A percentile compares a stretch with the other conserved stretches of the same genome.
Conservation (phyloP, 768 basidiomycete genomes). For the Lyophyllum semitale region DNA sequence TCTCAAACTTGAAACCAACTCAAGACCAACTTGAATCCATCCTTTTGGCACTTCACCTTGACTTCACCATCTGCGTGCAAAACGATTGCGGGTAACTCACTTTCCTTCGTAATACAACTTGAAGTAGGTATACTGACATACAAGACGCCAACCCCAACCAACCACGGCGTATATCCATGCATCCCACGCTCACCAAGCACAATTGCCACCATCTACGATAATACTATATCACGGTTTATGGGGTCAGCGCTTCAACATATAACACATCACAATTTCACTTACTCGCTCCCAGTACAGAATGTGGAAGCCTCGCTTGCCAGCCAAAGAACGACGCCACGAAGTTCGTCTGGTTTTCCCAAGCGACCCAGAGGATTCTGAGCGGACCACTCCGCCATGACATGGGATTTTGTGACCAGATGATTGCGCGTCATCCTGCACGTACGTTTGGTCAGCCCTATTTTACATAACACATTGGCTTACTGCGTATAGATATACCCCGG, state of each 20-base stretch:
- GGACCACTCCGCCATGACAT: conserved; percentile 57
- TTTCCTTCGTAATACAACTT: too few relatives aligned
- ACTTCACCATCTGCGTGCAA: too few relatives aligned
- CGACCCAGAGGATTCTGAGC: conserved; percentile 63
- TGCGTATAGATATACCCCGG: conserved; percentile 74
- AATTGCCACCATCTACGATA: conserved; percentile 8
- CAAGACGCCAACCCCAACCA: too few relatives aligned
- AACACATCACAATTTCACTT: not conserved
- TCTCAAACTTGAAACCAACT: too few relatives aligned
- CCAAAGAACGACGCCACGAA: conserved; percentile 51
- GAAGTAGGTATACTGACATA: too few relatives aligned
- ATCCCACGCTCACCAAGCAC: conserved; percentile 10
- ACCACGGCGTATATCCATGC: too few relatives aligned
- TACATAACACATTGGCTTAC: too few relatives aligned
- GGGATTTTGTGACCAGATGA: conserved; percentile 55
- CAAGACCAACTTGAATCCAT: too few relatives aligned
- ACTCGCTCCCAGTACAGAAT: conserved; percentile 11
- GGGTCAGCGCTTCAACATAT: not conserved
- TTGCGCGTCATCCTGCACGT: conserved; percentile 57
- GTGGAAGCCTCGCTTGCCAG: conserved; percentile 4
- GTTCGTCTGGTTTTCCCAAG: conserved; percentile 66
- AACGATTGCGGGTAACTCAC: too few relatives aligned
- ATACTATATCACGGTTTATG: not conserved
- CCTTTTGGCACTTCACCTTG: too few relatives aligned
- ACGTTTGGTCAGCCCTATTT: not conserved